These are phyloP conservation scores for Abelmoschus esculentus DNA, from an alignment of 345 rosid genomes.

Conservation along the genomic window DNA sequence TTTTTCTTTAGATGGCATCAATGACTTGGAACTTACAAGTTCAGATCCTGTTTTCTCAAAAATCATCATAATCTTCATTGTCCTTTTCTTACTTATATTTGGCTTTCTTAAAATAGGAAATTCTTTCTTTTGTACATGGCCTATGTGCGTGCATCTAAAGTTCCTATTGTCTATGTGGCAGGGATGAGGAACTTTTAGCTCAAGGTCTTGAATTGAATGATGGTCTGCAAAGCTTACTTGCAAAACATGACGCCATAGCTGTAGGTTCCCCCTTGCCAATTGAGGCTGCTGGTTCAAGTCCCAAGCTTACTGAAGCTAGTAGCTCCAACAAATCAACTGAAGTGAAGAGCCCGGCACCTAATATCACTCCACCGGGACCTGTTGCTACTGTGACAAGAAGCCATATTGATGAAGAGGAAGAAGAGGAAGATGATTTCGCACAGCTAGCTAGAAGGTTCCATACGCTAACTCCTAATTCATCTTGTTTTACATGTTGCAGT, in stretches of 20 bases:
- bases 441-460: slow-evolving; percentile 86
- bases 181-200: slow-evolving; percentile 86
- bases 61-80: neutral
- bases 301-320: slow-evolving; percentile 22
- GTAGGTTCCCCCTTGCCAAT: slow-evolving; percentile 61
- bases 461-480: neutral
- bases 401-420: slow-evolving; percentile 71
- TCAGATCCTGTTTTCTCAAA: neutral
- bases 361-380: slow-evolving; percentile 27
- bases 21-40: neutral
- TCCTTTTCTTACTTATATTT: neutral
- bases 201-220: slow-evolving; percentile 90
- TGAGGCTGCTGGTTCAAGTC: slow-evolving; percentile 17
- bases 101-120: neutral
- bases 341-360: slow-evolving; percentile 26
- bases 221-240: slow-evolving; percentile 61
- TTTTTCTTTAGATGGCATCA: slow-evolving; percentile 1
- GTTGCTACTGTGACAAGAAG: slow-evolving; percentile 31
- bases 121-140: no score
- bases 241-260: slow-evolving; percentile 82
- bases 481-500: neutral
- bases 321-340: slow-evolving; percentile 27
- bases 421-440: slow-evolving; percentile 94
- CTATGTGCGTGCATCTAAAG: neutral
- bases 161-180: slow-evolving; percentile 28